phyloP scores from a whole-genome alignment of 331 rosid species.

The Cydonia oblonga region DNA sequence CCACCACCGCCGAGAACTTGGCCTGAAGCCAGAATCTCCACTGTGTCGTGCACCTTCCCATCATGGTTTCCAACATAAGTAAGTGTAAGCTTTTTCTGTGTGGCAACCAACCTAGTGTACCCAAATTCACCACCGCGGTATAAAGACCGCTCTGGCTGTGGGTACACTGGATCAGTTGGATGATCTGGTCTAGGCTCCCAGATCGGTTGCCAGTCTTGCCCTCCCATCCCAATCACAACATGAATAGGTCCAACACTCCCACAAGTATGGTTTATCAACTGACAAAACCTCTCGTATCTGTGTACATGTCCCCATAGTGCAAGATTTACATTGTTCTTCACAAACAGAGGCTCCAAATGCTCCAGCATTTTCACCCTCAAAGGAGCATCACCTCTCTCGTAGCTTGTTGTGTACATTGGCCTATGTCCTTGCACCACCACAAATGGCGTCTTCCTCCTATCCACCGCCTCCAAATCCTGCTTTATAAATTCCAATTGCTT shows the following conservation, averaged over 20 bases:
- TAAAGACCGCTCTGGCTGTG: conserved; percentile 62
- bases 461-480: conserved; percentile 67
- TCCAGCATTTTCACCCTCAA: conserved; percentile 58
- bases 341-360: conserved; percentile 79
- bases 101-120: conserved; percentile 62
- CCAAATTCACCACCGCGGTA: conserved; percentile 91
- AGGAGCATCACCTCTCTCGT: conserved; percentile 50
- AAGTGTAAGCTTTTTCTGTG: conserved; percentile 31
- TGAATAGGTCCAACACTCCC: conserved; percentile 54
- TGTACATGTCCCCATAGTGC: conserved; percentile 96
- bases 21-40: conserved; percentile 45
- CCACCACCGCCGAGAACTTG: conserved; percentile 20
- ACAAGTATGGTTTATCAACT: conserved; percentile 67
- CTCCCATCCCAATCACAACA: conserved; percentile 91
- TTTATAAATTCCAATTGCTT: conserved; percentile 58
- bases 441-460: conserved; percentile 59
- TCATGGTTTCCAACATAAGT: conserved; percentile 49
- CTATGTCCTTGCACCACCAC: conserved; percentile 83
- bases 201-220: conserved; percentile 96
- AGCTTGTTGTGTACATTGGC: conserved; percentile 85
- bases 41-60: conserved; percentile 48
- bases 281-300: conserved; percentile 83
- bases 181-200: conserved; percentile 84
- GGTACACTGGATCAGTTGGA: conserved; percentile 53
- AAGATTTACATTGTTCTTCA: conserved; percentile 67